Conservation (phyloP, 2,329 filamentous ascomycete genomes). For the Monilinia fructicola region DNA sequence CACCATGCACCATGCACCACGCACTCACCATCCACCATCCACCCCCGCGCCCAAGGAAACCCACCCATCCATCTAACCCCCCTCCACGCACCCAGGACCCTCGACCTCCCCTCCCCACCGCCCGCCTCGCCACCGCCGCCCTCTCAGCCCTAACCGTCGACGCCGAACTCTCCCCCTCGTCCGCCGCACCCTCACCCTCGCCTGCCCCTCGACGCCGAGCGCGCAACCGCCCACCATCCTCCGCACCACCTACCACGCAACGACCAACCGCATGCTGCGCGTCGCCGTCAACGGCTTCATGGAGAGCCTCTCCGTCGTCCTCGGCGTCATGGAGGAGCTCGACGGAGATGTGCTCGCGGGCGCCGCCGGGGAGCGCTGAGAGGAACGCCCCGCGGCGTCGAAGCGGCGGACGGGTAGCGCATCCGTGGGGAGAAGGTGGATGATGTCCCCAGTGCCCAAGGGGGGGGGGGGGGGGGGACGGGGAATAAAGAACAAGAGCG, state of each 20-base stretch:
- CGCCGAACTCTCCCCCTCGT: slow-evolving; percentile 83
- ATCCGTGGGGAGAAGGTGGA: too few relatives aligned
- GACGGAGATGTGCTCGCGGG: slow-evolving; percentile 75
- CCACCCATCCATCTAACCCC: background rate
- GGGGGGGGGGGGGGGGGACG: too few relatives aligned
- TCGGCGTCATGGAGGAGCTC: slow-evolving; percentile 87
- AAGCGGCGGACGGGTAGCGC: too few relatives aligned
- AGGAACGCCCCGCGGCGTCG: too few relatives aligned
- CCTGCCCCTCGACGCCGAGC: slow-evolving; percentile 31
- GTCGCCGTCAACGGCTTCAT: slow-evolving; percentile 97
- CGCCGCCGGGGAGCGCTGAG: slow-evolving; percentile 8
- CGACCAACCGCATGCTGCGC: slow-evolving; percentile 93
- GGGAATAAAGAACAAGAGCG: too few relatives aligned
- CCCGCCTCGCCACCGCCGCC: slow-evolving; percentile 74
- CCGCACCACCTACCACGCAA: slow-evolving; percentile 64
- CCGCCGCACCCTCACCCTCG: slow-evolving; percentile 64
- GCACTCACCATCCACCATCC: background rate
- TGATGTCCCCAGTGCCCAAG: too few relatives aligned
- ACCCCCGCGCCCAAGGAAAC: background rate
- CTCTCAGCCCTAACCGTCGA: slow-evolving; percentile 79
- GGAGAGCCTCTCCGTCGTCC: slow-evolving; percentile 79
- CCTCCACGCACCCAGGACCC: slow-evolving; percentile 28
- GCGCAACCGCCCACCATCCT: slow-evolving; percentile 15
- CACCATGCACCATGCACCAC: background rate
- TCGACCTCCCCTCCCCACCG: slow-evolving; percentile 69